Base-by-base conservation (phyloP, 2,329 filamentous ascomycete species). In the Fonsecaea erecta region DNA sequence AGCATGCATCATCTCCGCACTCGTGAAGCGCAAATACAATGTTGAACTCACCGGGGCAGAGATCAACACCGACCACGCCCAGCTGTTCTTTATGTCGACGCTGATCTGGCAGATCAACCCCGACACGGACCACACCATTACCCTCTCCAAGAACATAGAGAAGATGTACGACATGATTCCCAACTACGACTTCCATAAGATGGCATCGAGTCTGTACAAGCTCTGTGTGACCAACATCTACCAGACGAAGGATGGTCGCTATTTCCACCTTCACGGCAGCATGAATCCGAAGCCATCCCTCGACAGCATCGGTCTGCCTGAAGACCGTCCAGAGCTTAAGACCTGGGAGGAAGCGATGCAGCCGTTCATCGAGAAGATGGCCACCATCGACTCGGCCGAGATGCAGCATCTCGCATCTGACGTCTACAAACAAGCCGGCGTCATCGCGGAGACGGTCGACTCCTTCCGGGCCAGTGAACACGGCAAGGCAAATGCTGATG, bases 151-250 rank as follows among this genome's bases (percentile, higher is more conserved):
- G 7, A 60, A 62, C n/a, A 26, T 52, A 21, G 52, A 65, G 32
- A 64, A 63, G 34, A 52, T 68, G 60, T 35, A 69, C 46, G 62
- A 59, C 40, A 26, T 65, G 40, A 62, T 68, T 89, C 87, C 0
- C 86, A 87, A 71, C 84, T 90, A 48, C 87, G 80, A 48, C 85
- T 87, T 18, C 87, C 88, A 76, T 89, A 87, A 18, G 86, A 83
- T 1, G 82, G 80, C 35, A 86, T 77, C 67, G 86, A 88, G 9
- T 84, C 84, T 6, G 63, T 65, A 65, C 54, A 57, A 64, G 14
- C 16, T 26, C 2, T 61, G 53, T 4, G 63, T 60, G 12, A 70
- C 81, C 0, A 83, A 82, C 60, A 82, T 84, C 52, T 83, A 83
- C 69, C 74, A 74, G 14, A 81, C 78, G 16, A 79, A 78, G 63